Percentiles rank a stretch among this genome's conserved stretches.
These are phyloP conservation scores for Globisporangium acanthophoron DNA, from an alignment of 352 stramenopile genomes.

Conservation along the genomic window DNA sequence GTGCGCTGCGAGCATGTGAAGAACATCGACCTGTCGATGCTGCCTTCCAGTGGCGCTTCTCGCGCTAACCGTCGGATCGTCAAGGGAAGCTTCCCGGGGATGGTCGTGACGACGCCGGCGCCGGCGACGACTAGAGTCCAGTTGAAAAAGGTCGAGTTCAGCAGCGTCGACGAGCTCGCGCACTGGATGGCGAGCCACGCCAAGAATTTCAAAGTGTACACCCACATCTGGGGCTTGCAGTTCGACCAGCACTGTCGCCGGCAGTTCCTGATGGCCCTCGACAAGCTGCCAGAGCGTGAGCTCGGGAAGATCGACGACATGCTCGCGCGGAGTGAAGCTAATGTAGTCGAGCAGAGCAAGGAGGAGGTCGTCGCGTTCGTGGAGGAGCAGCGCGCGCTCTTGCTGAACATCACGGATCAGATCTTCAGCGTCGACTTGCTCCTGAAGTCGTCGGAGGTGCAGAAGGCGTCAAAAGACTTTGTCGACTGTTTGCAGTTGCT, in stretches of 20 bases:
- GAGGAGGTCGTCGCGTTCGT: conserved; percentile 18
- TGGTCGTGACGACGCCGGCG: conserved; percentile 21
- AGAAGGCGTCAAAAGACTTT: not conserved
- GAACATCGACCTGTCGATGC: not conserved
- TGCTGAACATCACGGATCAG: conserved; percentile 16
- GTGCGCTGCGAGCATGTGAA: conserved; percentile 6
- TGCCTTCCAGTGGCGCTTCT: not conserved
- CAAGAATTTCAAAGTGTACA: conserved; percentile 12
- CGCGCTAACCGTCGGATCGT: conserved; percentile 13
- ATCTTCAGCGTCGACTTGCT: conserved; percentile 37
- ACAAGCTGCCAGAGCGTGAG: conserved; percentile 17
- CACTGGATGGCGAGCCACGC: conserved; percentile 19
- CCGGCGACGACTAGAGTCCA: conserved; percentile 21
- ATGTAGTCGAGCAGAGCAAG: conserved; percentile 13
- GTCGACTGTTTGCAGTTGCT: conserved; percentile 11
- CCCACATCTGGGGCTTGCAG: conserved; percentile 4
- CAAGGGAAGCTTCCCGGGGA: conserved; percentile 34
- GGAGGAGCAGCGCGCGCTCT: conserved; percentile 17
- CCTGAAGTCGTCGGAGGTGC: conserved; percentile 5
- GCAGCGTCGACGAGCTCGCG: conserved; percentile 15
- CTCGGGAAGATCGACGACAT: conserved; percentile 19
- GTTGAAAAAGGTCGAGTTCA: conserved; percentile 5
- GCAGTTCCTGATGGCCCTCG: conserved; percentile 15
- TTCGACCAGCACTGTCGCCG: not conserved
- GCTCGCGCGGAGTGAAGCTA: conserved; percentile 17